Evolutionary conservation across 208 protist species (phyloP), one percentile per base, ranked within the genome.

Genomic region (Lotmaria passim): DNA sequence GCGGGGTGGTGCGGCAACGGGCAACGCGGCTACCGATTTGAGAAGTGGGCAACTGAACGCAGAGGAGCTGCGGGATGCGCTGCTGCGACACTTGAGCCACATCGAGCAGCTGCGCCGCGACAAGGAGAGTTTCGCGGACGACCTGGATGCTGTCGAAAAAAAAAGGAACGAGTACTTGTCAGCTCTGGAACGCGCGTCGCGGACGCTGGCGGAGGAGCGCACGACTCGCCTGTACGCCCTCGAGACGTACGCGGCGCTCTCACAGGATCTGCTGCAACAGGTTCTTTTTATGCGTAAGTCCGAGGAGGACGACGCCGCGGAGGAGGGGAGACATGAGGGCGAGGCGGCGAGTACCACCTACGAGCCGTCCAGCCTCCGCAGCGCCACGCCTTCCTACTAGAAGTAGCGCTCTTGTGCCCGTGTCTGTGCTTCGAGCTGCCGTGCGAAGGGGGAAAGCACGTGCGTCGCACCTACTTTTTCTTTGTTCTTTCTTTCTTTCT

Each of bases 101-200:
- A 53, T 89, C 19, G 83, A 89, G 69, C 79, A 61, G 7, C 69
- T 86, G 28, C 83, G 86, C 55, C 76, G 75, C 30, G 85, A 90
- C 23, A 86, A 86, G 58, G 78, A 87, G 39, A 69, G 64, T 5
- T 57, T 90, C 14, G 28, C 56, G 15, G 68, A 69, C 24, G 81
- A 90, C 39, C 57, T 90, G 2, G 75, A 80, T n/a, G 64, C 71
- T 26, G 61, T 63, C 11, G 75, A 79, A n/a, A 55, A 70, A 21
- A 50, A 61, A 28, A 52, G 80, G 47, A 58, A 69, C 15, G 67
- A 73, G 46, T 70, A 62, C 34, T 24, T 83, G 63, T 53, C 71
- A 46, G 61, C 55, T 17, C 53, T 89, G 4, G 75, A 85, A 38
- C 62, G 64, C 6, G 65, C 73, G 19, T 69, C 80, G 67, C 63